Evolutionary conservation across 176 grass and related monocot species (phyloP), one percentile per base, ranked within the genome.

Genomic region (Phoenix dactylifera): DNA sequence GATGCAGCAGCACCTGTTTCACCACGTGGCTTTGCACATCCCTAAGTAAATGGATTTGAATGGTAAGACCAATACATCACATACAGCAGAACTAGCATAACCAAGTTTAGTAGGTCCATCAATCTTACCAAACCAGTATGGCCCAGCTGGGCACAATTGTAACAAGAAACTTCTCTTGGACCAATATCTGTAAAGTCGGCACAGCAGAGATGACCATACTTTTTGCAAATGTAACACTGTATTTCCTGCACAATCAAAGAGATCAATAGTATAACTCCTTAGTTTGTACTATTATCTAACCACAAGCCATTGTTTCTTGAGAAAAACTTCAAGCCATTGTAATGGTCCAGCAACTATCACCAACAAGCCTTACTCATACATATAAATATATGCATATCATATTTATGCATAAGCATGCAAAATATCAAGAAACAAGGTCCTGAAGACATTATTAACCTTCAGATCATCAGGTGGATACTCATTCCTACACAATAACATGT

Each of bases 191-290:
- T 57, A 49, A 93, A 74, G 59, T 83, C 70, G 2, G 60, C 69
- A 66, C 94, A 98, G 56, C 94, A 98, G 16, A 98, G 87, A 83
- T 98, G 94, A 24, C 88, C 94, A 65, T 79, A 73, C 63, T 83
- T 78, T 52, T 86, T 83, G 78, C 94, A 98, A 4, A 86, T 51
- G 16, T 98, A 98, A 82, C 94, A 98, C 69, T 80, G 80, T 72
- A 93, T 88, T 74, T 83, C 76, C 94, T 98, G 88, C 65, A 83
- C 19, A 79, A 70, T 56, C 58, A 72, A 75, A 22, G 64, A 74
- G 16, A 74, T 14, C 30, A 15, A 77, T 58, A 75, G 28, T 29
- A 74, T 26, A 44, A 44, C 12, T 44, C 35, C 9, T 12, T 44
- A 44, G 32, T 35, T 35, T 9, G 6, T 35, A 35, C 6, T 44